phyloP scores from a whole-genome alignment of 257 asterid genomes.

The Marsdenia floribunda region DNA sequence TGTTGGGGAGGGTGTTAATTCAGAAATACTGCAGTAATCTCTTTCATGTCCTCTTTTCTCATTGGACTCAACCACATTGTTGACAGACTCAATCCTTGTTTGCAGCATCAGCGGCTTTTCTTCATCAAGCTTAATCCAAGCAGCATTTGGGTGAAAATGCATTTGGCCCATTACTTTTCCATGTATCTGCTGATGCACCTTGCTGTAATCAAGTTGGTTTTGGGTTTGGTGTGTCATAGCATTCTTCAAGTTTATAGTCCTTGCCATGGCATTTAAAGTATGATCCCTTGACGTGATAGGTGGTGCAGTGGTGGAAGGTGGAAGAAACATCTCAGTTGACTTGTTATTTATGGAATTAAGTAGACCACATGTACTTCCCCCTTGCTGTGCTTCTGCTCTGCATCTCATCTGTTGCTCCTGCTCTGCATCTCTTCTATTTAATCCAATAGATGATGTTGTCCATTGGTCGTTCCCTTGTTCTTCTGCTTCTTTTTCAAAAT shows the following conservation, averaged over 20 bases:
- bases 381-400: slow-evolving; percentile 24
- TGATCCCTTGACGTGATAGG: slow-evolving; percentile 33
- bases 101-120: slow-evolving; percentile 30
- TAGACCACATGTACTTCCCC: slow-evolving; percentile 13
- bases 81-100: slow-evolving; percentile 25
- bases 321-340: slow-evolving; percentile 28
- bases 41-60: slow-evolving; percentile 42
- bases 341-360: slow-evolving; percentile 16
- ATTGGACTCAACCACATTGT: slow-evolving; percentile 17
- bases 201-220: slow-evolving; percentile 21
- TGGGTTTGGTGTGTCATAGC: slow-evolving; percentile 25
- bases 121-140: slow-evolving; percentile 22
- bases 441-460: slow-evolving; percentile 26
- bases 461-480: slow-evolving; percentile 35
- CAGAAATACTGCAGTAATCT: slow-evolving; percentile 26
- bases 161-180: slow-evolving; percentile 28
- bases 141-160: slow-evolving; percentile 33
- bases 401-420: slow-evolving; percentile 21
- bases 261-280: slow-evolving; percentile 56
- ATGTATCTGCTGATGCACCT: slow-evolving; percentile 29
- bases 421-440: slow-evolving; percentile 21
- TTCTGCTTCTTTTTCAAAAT: slow-evolving; percentile 43
- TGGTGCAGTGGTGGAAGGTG: slow-evolving; percentile 20
- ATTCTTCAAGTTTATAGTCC: slow-evolving; percentile 42
- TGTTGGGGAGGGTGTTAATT: slow-evolving; percentile 18